Conservation (phyloP, 306 rosid genomes). For the Cicer chorassanicum region DNA sequence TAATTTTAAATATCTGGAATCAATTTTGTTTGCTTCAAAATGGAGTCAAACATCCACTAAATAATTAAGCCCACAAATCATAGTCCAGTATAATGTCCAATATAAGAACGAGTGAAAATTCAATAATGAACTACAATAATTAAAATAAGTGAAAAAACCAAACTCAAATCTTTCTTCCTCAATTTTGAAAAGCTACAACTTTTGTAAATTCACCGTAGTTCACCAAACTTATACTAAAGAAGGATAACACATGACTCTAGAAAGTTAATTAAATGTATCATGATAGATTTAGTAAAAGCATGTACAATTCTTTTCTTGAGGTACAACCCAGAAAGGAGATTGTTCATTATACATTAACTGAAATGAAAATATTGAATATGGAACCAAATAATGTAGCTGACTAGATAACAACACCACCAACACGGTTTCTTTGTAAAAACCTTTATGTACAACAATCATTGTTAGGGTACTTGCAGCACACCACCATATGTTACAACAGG, state of each 20-base stretch:
- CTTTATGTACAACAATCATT: constrained; percentile 10
- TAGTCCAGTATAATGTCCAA: not conserved
- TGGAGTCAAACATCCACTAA: not conserved
- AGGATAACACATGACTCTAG: not conserved
- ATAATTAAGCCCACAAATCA: not conserved
- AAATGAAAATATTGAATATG: constrained; percentile 12
- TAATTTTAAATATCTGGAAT: too few relatives aligned
- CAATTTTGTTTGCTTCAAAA: too few relatives aligned
- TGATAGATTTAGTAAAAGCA: not conserved
- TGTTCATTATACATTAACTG: not conserved
- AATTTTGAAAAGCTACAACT: too few relatives aligned
- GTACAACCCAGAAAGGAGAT: not conserved
- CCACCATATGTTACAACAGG: not conserved
- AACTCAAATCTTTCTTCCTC: not conserved
- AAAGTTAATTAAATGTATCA: constrained; percentile 18
- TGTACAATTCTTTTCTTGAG: not conserved
- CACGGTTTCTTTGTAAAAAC: constrained; percentile 5
- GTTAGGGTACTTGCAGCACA: not conserved
- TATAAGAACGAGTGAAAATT: not conserved
- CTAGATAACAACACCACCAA: not conserved
- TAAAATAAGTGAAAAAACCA: not conserved
- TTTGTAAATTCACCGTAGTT: too few relatives aligned
- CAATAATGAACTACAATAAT: not conserved
- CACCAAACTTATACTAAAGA: too few relatives aligned
- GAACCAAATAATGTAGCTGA: not conserved